Evolutionary conservation across 2,329 filamentous ascomycete species (phyloP).

Genomic region (Claviceps pusilla): DNA sequence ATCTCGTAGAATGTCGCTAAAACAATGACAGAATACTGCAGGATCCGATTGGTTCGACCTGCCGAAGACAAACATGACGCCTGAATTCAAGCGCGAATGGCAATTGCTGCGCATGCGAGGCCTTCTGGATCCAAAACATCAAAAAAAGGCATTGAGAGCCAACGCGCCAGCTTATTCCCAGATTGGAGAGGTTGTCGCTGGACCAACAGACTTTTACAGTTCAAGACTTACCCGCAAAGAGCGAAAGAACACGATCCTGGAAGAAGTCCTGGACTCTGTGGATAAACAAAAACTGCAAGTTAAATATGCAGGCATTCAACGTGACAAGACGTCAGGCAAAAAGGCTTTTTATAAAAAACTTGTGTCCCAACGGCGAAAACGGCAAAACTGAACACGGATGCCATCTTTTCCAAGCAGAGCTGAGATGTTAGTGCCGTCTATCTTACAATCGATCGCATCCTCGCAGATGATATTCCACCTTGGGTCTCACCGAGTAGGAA

Average conservation of each 20-base stretch:
- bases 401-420: neutral
- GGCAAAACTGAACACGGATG: slow-evolving; percentile 6
- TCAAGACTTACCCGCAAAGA: slow-evolving; percentile 73
- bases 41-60: slow-evolving; percentile 79
- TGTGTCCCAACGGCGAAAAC: slow-evolving; percentile 28
- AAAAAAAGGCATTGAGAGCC: slow-evolving; percentile 72
- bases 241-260: slow-evolving; percentile 70
- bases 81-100: slow-evolving; percentile 75
- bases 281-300: slow-evolving; percentile 58
- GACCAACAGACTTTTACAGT: slow-evolving; percentile 75
- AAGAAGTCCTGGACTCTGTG: slow-evolving; percentile 50
- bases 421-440: neutral
- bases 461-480: neutral
- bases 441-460: neutral
- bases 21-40: slow-evolving; percentile 37
- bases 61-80: slow-evolving; percentile 68
- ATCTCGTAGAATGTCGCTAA: slow-evolving; percentile 8
- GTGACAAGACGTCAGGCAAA: slow-evolving; percentile 70
- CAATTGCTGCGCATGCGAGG: slow-evolving; percentile 81
- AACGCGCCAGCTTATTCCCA: slow-evolving; percentile 64
- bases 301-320: slow-evolving; percentile 78
- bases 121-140: slow-evolving; percentile 80
- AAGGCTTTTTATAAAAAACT: slow-evolving; percentile 79
- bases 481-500: neutral
- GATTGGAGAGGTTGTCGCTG: slow-evolving; percentile 76